These are phyloP conservation scores for Parafenestella ontariensis DNA, from an alignment of 2,329 filamentous ascomycete genomes.

Conservation along the genomic window DNA sequence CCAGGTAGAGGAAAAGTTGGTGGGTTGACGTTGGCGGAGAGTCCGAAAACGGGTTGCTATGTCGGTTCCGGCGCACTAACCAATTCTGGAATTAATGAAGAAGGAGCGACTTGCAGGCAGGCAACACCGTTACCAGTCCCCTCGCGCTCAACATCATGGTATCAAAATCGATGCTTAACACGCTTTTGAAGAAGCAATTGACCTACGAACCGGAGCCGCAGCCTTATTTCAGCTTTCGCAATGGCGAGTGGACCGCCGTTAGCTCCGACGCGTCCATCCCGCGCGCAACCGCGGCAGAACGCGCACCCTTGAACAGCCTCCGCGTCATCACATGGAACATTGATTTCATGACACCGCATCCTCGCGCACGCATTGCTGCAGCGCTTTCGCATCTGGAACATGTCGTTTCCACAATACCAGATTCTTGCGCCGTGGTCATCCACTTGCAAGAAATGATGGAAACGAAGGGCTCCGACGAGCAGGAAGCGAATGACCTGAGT, in stretches of 20 bases:
- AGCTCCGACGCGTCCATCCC: neutral
- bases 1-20: no score
- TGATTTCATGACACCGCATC: constrained; percentile 52
- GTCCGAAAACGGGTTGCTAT: neutral
- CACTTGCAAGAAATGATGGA: constrained; percentile 61
- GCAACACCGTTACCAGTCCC: neutral
- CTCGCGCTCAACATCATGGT: neutral
- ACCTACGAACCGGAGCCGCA: constrained; percentile 2
- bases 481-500: constrained; percentile 13
- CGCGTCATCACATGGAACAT: constrained; percentile 55
- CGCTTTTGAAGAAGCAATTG: neutral
- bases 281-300: neutral
- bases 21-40: neutral
- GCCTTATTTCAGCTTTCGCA: constrained; percentile 13
- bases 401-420: constrained; percentile 24
- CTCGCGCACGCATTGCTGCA: constrained; percentile 49
- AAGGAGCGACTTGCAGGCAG: neutral
- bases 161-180: neutral
- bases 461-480: constrained; percentile 33
- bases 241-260: constrained; percentile 4
- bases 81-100: neutral
- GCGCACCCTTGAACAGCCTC: neutral
- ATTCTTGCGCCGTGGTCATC: constrained; percentile 48
- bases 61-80: neutral
- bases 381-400: constrained; percentile 49